Conservation (phyloP, 169 alveolate genomes). For the Cryptosporidium tyzzeri region DNA sequence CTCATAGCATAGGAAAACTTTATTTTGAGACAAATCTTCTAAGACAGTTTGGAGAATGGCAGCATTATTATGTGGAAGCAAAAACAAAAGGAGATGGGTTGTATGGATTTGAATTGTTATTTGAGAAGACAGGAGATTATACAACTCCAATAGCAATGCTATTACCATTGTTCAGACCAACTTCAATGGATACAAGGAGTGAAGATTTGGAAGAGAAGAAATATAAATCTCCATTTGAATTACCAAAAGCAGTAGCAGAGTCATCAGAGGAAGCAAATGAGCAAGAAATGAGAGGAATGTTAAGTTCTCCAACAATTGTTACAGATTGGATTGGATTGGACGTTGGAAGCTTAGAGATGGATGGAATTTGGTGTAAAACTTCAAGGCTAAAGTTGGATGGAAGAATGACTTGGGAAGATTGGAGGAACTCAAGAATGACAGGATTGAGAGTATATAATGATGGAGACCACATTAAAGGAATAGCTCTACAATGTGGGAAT, state of each 20-base stretch:
- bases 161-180: slow-evolving; percentile 47
- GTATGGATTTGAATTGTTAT: slow-evolving; percentile 67
- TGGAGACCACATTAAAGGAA: slow-evolving; percentile 66
- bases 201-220: background rate
- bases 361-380: slow-evolving; percentile 75
- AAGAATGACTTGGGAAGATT: slow-evolving; percentile 73
- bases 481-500: slow-evolving; percentile 62
- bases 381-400: slow-evolving; percentile 69
- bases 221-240: slow-evolving; percentile 43
- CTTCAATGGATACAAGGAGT: background rate
- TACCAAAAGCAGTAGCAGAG: slow-evolving; percentile 31
- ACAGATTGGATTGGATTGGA: slow-evolving; percentile 76
- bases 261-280: slow-evolving; percentile 22
- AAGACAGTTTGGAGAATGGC: slow-evolving; percentile 76
- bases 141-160: slow-evolving; percentile 67
- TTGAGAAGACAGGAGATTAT: slow-evolving; percentile 74
- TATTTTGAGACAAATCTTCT: slow-evolving; percentile 58
- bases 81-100: slow-evolving; percentile 41
- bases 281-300: slow-evolving; percentile 12
- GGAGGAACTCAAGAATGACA: slow-evolving; percentile 70
- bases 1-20: slow-evolving; percentile 66
- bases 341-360: slow-evolving; percentile 38
- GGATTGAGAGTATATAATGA: slow-evolving; percentile 58
- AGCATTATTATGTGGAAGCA: slow-evolving; percentile 71
- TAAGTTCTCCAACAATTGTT: slow-evolving; percentile 54